Evolutionary conservation across 352 stramenopile genomes (phyloP), one percentile per base, ranked within the genome.

Genomic region (Phytophthora macrochlamydospora): DNA sequence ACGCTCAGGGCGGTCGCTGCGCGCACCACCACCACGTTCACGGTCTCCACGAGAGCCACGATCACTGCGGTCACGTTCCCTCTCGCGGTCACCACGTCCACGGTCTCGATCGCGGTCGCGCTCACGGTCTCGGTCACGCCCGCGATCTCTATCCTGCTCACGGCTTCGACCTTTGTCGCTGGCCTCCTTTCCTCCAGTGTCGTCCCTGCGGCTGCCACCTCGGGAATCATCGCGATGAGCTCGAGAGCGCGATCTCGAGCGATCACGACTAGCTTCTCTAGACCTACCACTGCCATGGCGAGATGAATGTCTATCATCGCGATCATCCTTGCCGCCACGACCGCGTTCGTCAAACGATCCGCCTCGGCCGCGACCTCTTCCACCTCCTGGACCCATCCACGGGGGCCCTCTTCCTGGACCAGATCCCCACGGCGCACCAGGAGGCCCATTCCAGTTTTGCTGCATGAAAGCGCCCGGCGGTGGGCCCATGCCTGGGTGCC

Each of bases 401-500:
- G 80, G 72, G 43, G 67, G 61, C 8, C 81, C 78, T 66, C 74
- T 62, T 50, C 71, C 71, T 31, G 70, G 73, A 2, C 78, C 78
- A 50, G 72, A 65, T 7, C 64, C 65, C 78, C 83, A 91, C 6
- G 73, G 76, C 2, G 68, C 76, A 29, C 71, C 71, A 24, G 79
- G 79, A 13, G 78, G 76, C 4, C 81, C 68, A 49, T 73, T 69
- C 78, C 79, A 71, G 74, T 78, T 89, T 40, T 78, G 71, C 45
- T 78, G 70, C 67, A 75, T 75, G 32, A 76, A 79, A 8, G 50
- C 33, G 11, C 76, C 76, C 6, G 73, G 76, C 12, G 81, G 80
- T 5, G 85, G 85, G 1, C 81, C 83, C 83, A 92, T 92, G 31
- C 82, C 75, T 56, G 83, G 83, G 35, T 92, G 83, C 83, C 85